Evolutionary conservation across 768 basidiomycete species (phyloP).

Genomic region (Harrya chromipes): DNA sequence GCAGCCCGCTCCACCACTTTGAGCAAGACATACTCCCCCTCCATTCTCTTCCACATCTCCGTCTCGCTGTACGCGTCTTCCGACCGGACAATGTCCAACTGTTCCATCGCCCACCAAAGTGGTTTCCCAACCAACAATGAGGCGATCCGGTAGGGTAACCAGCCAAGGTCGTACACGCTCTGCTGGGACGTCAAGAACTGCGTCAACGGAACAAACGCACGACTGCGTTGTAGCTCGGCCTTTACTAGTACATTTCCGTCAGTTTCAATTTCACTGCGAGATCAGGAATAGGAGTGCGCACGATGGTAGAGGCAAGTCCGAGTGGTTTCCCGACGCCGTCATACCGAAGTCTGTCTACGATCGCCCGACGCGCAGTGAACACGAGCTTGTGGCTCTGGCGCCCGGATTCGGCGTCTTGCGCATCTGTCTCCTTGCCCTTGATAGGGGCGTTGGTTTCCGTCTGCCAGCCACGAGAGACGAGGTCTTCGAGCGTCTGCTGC

Average conservation of each 20-base stretch:
- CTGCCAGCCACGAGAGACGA: slow-evolving; percentile 61
- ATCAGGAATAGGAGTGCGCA: slow-evolving; percentile 41
- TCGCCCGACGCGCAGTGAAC: slow-evolving; percentile 48
- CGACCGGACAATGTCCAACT: slow-evolving; percentile 62
- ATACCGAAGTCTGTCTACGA: slow-evolving; percentile 60
- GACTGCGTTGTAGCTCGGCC: slow-evolving; percentile 57
- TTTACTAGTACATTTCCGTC: slow-evolving; percentile 49
- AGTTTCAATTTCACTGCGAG: slow-evolving; percentile 10
- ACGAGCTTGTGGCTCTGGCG: slow-evolving; percentile 50
- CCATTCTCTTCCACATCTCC: slow-evolving; percentile 52
- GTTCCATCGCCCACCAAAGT: slow-evolving; percentile 84
- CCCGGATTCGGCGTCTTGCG: slow-evolving; percentile 7
- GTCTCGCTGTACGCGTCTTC: slow-evolving; percentile 51
- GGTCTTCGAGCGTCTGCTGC: slow-evolving; percentile 60
- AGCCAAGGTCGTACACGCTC: slow-evolving; percentile 68
- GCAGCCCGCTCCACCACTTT: slow-evolving; percentile 65
- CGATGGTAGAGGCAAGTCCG: slow-evolving; percentile 66
- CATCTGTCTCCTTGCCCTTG: slow-evolving; percentile 11
- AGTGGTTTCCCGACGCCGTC: slow-evolving; percentile 76
- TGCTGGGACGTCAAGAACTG: slow-evolving; percentile 54
- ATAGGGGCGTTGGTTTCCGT: slow-evolving; percentile 12
- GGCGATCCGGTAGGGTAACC: slow-evolving; percentile 67
- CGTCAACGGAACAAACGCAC: slow-evolving; percentile 44
- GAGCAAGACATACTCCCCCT: slow-evolving; percentile 73
- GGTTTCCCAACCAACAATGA: slow-evolving; percentile 73